Percentiles rank a stretch among this genome's conserved stretches.
These are phyloP conservation scores for Trichoderma atroviride DNA, from an alignment of 2,329 filamentous ascomycete genomes.

Conservation along the genomic window DNA sequence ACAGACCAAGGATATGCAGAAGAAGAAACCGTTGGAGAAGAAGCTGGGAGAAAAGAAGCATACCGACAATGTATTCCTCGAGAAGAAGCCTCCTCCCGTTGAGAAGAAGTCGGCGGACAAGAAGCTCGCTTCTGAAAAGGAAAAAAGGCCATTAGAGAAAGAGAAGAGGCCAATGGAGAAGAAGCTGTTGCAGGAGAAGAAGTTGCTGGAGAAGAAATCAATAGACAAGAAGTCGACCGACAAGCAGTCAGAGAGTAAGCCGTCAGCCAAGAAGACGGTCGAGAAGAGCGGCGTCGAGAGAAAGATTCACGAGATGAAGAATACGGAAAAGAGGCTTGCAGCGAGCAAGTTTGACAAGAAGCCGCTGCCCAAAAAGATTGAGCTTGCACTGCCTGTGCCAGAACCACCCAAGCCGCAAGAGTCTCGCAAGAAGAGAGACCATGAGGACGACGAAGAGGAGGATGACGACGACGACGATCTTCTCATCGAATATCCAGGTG, in stretches of 20 bases:
- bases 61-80: not conserved
- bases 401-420: conserved; percentile 37
- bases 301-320: not conserved
- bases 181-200: conserved; percentile 27
- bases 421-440: conserved; percentile 40
- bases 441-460: conserved; percentile 57
- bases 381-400: conserved; percentile 42
- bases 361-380: conserved; percentile 40
- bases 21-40: conserved; percentile 17
- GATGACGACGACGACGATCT: conserved; percentile 61
- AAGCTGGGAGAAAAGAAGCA: conserved; percentile 16
- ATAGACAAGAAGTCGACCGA: not conserved
- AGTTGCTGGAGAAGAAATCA: not conserved
- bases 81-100: conserved; percentile 1
- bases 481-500: conserved; percentile 62
- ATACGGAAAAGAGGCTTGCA: conserved; percentile 26
- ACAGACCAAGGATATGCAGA: conserved; percentile 38
- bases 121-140: not conserved
- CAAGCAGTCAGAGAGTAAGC: not conserved
- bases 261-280: conserved; percentile 22
- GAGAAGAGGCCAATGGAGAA: conserved; percentile 27
- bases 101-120: conserved; percentile 26
- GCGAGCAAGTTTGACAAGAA: conserved; percentile 1
- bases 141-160: not conserved
- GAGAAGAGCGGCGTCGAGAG: conserved; percentile 38